Evolutionary conservation across 768 basidiomycete genomes (phyloP), one percentile per base, ranked within the genome.

Genomic region (Grammothele lineata): DNA sequence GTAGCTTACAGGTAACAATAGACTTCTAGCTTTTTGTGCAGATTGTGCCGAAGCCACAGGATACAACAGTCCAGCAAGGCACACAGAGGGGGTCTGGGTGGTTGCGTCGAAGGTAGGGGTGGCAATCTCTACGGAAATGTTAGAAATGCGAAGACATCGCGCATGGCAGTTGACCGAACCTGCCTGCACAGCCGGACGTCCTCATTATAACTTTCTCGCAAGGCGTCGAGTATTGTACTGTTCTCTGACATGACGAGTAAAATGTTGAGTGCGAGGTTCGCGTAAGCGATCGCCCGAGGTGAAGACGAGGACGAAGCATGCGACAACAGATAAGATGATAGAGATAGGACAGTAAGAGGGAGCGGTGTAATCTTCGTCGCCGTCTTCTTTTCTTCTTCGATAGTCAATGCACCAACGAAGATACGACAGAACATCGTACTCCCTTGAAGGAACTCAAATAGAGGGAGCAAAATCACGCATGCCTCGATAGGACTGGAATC

Each of bases 21-120:
- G 0, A 76, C 73, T 47, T 85, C 80, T 4, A 86, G 63, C 23
- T 69, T 73, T 54, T 75, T 83, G 46, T 85, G 80, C 24, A 87
- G 64, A 57, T 85, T 85, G 54, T 87, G 84, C 15, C 81, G 77
- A 22, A 85, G 61, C 82, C 83, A 87, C 12, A 87, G 67, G 5
- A 82, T 70, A 54, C 79, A 82, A 47, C 80, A 84, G 59, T 87
- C 83, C n/a, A 87, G 57, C 19, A 86, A 45, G 3, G 81, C 75
- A 54, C 80, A 81, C 21, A 83, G 51, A 1, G 75, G 74, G 1
- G 79, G 69, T 40, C 74, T 67, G 8, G 69, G 64, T 4, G 68
- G 45, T 1, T 61, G 57, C 7, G 69, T 57, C 10, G 61, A 45
- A 1, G 81, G 73, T 33, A 85, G 66, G 12, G 69, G 57, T 10